Evolutionary conservation across 352 stramenopile genomes (phyloP), one percentile per base, ranked within the genome.

Genomic region (Phytophthora sp.): DNA sequence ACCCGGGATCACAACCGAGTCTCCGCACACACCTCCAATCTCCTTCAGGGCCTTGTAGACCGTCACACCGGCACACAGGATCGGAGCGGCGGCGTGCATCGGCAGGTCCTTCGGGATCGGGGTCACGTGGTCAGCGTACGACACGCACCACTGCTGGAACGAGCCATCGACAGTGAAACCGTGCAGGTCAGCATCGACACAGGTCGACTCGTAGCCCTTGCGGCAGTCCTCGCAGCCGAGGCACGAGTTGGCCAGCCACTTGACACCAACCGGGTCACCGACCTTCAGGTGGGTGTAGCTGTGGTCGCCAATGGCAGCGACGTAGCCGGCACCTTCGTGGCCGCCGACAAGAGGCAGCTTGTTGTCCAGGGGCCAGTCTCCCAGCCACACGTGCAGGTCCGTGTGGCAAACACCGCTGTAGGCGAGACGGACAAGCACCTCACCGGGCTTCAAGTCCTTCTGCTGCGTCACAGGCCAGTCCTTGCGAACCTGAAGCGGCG

Each of bases 51-150:
- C 86, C 46, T 82, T 91, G 64, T 92, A 97, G 4, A 81, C 81
- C 0, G 91, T 97, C 43, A 97, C 82, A 24, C 91, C 91, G 8
- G 89, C 88, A 59, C 91, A 97, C 23, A 97, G 62, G 4, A 97
- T 73, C 0, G 86, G 75, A 30, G 77, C 84, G 5, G 77, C 78
- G 2, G 50, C 65, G 20, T 68, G 51, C 18, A 84, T 59, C 4
- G 60, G 39, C 21, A 94, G 50, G 20, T 72, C 69, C 8, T 73
- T 64, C 13, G 86, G 86, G 65, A 95, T 78, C 21, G 79, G 74
- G 4, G 84, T 84, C 55, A 95, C 85, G 45, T 75, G 66, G 31
- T 87, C 62, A 2, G 66, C 65, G 58, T 87, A 96, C 35, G 82
- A 87, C 37, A 87, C 82, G 30, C 61, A 76, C 70, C 62, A 76